Percentiles rank a stretch among this genome's conserved stretches.
Conservation (phyloP, 345 rosid species). For the Euphorbia lathyris region DNA sequence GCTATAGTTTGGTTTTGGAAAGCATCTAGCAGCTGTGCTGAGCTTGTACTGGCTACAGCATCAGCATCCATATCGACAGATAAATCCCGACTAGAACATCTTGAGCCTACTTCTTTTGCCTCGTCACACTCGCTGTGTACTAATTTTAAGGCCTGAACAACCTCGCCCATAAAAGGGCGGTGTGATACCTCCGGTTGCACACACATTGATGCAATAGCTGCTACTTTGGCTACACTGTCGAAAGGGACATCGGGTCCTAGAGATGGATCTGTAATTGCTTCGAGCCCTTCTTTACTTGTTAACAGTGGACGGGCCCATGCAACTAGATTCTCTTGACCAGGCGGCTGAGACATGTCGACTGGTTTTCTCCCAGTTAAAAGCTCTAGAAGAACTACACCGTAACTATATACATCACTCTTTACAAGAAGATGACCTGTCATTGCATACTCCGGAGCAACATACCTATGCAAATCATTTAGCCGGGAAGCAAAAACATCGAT, state of each 20-base stretch:
- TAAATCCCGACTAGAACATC: conserved; percentile 45
- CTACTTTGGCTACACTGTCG: conserved; percentile 82
- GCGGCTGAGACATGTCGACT: conserved; percentile 84
- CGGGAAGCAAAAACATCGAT: conserved; percentile 6
- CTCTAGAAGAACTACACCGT: conserved; percentile 98
- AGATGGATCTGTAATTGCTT: conserved; percentile 59
- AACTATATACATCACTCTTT: conserved; percentile 97
- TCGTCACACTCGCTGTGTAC: conserved; percentile 86
- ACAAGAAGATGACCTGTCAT: conserved; percentile 98
- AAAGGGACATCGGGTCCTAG: conserved; percentile 61
- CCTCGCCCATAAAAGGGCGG: conserved; percentile 99
- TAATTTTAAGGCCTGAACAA: conserved; percentile 91
- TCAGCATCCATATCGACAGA: conserved; percentile 45
- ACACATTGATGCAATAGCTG: conserved; percentile 95
- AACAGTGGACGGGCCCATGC: conserved; percentile 85
- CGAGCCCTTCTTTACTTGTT: conserved; percentile 71
- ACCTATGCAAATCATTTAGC: conserved; percentile 41
- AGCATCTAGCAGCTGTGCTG: conserved; percentile 39
- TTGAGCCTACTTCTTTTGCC: conserved; percentile 59
- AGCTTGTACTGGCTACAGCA: conserved; percentile 40
- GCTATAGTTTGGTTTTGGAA: conserved; percentile 29
- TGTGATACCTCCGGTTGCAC: conserved; percentile 94
- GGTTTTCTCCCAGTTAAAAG: conserved; percentile 87
- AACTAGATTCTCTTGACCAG: conserved; percentile 90
- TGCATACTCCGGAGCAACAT: conserved; percentile 98